Evolutionary conservation across 257 asterid species (phyloP), one percentile per base, ranked within the genome.

Genomic region (Fraxinus excelsior): DNA sequence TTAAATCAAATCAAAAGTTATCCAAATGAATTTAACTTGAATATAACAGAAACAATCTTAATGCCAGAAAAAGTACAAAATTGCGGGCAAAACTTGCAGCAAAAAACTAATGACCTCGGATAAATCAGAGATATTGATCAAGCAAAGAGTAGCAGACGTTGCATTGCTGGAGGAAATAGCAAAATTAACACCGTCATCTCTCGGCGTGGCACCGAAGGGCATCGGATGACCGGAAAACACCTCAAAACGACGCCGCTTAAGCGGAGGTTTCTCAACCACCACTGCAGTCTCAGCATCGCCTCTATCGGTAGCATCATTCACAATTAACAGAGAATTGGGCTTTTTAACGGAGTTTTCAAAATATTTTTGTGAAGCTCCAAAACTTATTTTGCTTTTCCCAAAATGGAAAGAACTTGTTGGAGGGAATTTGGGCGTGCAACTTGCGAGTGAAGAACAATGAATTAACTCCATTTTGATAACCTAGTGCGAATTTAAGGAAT

Each of bases 161-260:
- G 99, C 97, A 85, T 89, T 89, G 74, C 86, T 65, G 7, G 99
- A 93, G 80, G 77, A 79, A 29, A 93, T 74, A 12, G 94, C 81
- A 65, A 96, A 96, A 88, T 93, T 96, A 53, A 96, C 96, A 31
- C 99, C 99, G 7, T 92, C 98, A 31, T 91, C 97, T 74, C 81
- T 84, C 3, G 77, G 66, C n/a, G 97, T 89, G 83, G 99, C 98
- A 60, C 98, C 99, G 83, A 90, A 91, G 74, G 99, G 99, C 84
- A 85, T 67, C 66, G 99, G 97, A 72, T 84, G 60, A 72, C 97
- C 99, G 53, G 87, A 76, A 11, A 85, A 80, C 37, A 93, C 90
- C 91, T 90, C 88, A 46, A 91, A 90, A 60, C 84, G 88, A 3
- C 77, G 85, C 25, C 29, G 83, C 67, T 60, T 77, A 0, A 67